phyloP scores from a whole-genome alignment of 2,329 filamentous ascomycete genomes.

The Macroventuria anomochaeta region DNA sequence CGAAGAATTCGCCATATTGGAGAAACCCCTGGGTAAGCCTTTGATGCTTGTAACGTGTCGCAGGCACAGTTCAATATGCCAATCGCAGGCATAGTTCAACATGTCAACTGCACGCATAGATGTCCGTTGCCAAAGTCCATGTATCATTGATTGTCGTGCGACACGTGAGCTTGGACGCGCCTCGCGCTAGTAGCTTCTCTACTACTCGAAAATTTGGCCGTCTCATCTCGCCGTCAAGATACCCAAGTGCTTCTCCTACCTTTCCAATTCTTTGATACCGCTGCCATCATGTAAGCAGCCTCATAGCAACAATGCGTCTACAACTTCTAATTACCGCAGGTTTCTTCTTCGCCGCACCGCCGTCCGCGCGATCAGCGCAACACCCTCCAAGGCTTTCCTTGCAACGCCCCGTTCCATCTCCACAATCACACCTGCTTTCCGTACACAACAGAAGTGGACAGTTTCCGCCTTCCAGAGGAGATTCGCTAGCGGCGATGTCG shows the following conservation, averaged over 20 bases:
- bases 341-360: slow-evolving; percentile 65
- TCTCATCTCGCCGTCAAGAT: slow-evolving; percentile 10
- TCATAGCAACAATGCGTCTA: background rate
- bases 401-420: slow-evolving; percentile 50
- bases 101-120: background rate
- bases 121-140: background rate
- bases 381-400: slow-evolving; percentile 53
- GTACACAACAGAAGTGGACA: slow-evolving; percentile 48
- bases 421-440: slow-evolving; percentile 39
- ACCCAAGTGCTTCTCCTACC: background rate
- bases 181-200: slow-evolving; percentile 7
- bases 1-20: background rate
- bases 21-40: no score
- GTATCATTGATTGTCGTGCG: background rate
- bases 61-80: no score
- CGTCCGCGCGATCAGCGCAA: slow-evolving; percentile 59
- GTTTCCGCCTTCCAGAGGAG: slow-evolving; percentile 53
- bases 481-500: slow-evolving; percentile 57
- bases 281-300: slow-evolving; percentile 27
- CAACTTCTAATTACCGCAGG: slow-evolving; percentile 51
- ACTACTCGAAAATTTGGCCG: slow-evolving; percentile 15
- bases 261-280: background rate
- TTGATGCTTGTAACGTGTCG: no score
- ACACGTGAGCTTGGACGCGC: slow-evolving; percentile 5
- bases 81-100: no score